These are phyloP conservation scores for Auricularia sp. DNA, from an alignment of 768 basidiomycete genomes.

Conservation along the genomic window DNA sequence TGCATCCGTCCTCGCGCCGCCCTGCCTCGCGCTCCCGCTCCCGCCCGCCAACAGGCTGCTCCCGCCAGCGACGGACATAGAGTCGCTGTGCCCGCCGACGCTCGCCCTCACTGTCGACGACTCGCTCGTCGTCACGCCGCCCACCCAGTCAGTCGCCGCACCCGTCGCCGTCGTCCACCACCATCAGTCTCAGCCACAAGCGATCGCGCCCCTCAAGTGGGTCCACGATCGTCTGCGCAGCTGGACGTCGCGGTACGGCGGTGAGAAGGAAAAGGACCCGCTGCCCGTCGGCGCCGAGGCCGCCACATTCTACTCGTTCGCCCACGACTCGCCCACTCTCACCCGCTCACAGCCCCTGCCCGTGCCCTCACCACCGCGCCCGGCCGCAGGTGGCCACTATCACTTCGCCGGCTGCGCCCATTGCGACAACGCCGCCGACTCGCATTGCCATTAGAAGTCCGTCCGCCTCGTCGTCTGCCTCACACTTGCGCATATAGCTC, in stretches of 20 bases:
- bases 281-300: background rate
- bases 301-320: background rate
- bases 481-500: no score
- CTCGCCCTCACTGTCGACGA: background rate
- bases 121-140: conserved; percentile 1
- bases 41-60: background rate
- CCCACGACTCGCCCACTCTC: background rate
- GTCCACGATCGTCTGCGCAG: background rate
- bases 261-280: background rate
- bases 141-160: background rate
- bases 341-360: background rate
- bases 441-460: no score
- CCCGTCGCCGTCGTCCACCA: background rate
- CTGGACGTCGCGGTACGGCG: background rate
- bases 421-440: background rate
- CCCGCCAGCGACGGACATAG: background rate
- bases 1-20: background rate
- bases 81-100: background rate
- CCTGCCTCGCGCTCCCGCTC: background rate
- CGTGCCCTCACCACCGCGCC: background rate
- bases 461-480: no score
- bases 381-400: background rate
- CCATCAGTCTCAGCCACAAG: background rate
- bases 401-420: background rate
- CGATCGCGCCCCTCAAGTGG: background rate